Evolutionary conservation across 2,329 filamentous ascomycete species (phyloP).

Genomic region (Periglandula ipomoeae): DNA sequence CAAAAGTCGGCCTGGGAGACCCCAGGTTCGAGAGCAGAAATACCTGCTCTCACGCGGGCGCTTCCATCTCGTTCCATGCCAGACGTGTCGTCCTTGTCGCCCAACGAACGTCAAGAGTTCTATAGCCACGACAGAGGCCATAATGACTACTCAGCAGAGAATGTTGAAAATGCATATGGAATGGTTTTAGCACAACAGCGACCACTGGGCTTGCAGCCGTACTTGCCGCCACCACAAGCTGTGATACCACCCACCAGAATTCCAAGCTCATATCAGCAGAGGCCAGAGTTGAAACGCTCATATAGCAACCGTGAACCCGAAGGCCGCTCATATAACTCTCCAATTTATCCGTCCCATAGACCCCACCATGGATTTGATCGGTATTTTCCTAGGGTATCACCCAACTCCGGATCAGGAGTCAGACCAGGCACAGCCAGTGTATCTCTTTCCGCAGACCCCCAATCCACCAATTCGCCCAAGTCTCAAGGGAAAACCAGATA

Average conservation of each 20-base stretch:
- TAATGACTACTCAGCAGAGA: constrained; percentile 34
- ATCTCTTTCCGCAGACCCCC: constrained; percentile 32
- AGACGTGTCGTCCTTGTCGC: constrained; percentile 54
- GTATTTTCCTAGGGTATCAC: constrained; percentile 14
- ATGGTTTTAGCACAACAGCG: constrained; percentile 23
- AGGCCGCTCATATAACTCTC: constrained; percentile 16
- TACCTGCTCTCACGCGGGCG: constrained; percentile 47
- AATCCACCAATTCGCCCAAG: constrained; percentile 46
- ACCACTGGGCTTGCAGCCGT: constrained; percentile 15
- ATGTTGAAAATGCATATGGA: constrained; percentile 41
- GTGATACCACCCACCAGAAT: constrained; percentile 13
- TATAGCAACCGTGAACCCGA: constrained; percentile 17
- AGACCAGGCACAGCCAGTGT: constrained; percentile 19
- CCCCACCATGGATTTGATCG: constrained; percentile 9
- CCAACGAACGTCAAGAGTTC: constrained; percentile 48
- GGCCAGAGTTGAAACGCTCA: constrained; percentile 12
- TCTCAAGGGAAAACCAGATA: constrained; percentile 63
- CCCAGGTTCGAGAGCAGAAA: constrained; percentile 25
- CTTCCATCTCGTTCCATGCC: constrained; percentile 70
- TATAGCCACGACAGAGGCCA: constrained; percentile 40
- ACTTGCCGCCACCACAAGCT: constrained; percentile 15
- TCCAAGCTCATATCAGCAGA: constrained; percentile 16
- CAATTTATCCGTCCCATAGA: constrained; percentile 17
- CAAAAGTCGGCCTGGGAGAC: constrained; percentile 5
- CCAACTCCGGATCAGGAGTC: constrained; percentile 10